Base-by-base conservation (phyloP, 2,329 filamentous ascomycete genomes). In the Sporothrix variecibatus region DNA sequence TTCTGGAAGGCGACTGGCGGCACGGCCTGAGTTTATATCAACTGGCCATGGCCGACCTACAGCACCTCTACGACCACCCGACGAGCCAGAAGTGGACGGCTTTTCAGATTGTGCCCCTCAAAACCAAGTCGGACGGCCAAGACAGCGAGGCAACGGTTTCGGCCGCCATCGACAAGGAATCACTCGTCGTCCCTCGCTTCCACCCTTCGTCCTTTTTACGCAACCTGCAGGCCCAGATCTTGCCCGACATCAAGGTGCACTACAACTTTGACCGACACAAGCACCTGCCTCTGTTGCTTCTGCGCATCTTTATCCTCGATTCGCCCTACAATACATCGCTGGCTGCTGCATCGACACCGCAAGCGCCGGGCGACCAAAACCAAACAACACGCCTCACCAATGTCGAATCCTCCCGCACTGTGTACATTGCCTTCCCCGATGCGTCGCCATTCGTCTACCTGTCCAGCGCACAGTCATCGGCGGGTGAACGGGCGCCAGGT, bases 381-480 rank as follows among this genome's bases (percentile, higher is more conserved):
- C 5, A 20, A n/a, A 23, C 23, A 26, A 28, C 51, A 28, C 23
- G 51, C 11, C 67, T 74, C 53, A 80, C 86, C 67, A 86, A 85
- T 74, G 86, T 88, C n/a, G 91, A 94, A 76, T 85, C 89, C 1
- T 91, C 91, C 15, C 88, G 90, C 76, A 92, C 92, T 1, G 88
- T 97, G 53, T 96, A 94, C 79, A 85, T 97, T 75, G 92, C 93
- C 1, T 95, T 97, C 78, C 94, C 94, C 0, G 91, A 95, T 79
- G 92, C 91, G 46, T 92, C 93, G 12, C 93, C 94, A 0, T 91
- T 91, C 76, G 85, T 97, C 62, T 97, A 94, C 81, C 84, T 90
- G 60, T 88, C 88, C 70, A 89, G 85, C 74, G 84, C 86, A 74
- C 81, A 84, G 28, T 64, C 82, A 0, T 53, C 75, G 1, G 26